A percentile compares a stretch with the other conserved stretches of the same genome.
phyloP scores from a whole-genome alignment of 1,284 basidiomycete species.

The Sanguinoderma infundibulare region DNA sequence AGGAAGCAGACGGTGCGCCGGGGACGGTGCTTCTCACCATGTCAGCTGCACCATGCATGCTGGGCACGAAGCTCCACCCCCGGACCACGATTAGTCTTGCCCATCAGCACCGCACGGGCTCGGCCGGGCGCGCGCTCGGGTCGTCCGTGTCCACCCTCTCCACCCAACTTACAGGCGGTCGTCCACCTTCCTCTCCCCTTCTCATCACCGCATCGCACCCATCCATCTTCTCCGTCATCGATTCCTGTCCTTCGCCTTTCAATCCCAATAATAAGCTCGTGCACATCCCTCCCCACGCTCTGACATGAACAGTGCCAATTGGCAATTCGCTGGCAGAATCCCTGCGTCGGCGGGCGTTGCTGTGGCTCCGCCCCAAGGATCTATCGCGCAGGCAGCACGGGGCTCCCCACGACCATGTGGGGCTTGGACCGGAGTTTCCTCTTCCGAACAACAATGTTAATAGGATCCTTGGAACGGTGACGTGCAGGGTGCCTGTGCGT shows the following conservation, averaged over 20 bases:
- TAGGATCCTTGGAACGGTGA: neutral
- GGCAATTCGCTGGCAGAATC: neutral
- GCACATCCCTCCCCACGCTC: conserved; percentile 1
- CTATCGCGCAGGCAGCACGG: neutral
- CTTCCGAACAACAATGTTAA: conserved; percentile 8
- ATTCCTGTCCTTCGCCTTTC: neutral
- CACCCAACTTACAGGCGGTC: neutral
- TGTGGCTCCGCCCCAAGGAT: neutral
- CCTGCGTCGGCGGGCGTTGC: no score
- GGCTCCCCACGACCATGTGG: neutral
- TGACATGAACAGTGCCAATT: neutral
- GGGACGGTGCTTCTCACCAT: neutral
- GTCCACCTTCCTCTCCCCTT: no score
- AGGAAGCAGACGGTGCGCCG: neutral
- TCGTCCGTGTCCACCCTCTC: neutral
- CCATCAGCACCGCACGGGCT: conserved; percentile 11
- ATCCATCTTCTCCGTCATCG: neutral
- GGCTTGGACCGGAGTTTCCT: conserved; percentile 4
- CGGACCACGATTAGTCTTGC: conserved; percentile 16
- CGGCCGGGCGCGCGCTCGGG: neutral
- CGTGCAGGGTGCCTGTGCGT: conserved; percentile 1
- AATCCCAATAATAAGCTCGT: neutral
- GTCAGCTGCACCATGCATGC: neutral
- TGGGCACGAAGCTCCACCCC: neutral
- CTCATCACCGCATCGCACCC: conserved; percentile 6